Conservation (phyloP, 352 stramenopile genomes). For the Globisporangium carolinianum region DNA sequence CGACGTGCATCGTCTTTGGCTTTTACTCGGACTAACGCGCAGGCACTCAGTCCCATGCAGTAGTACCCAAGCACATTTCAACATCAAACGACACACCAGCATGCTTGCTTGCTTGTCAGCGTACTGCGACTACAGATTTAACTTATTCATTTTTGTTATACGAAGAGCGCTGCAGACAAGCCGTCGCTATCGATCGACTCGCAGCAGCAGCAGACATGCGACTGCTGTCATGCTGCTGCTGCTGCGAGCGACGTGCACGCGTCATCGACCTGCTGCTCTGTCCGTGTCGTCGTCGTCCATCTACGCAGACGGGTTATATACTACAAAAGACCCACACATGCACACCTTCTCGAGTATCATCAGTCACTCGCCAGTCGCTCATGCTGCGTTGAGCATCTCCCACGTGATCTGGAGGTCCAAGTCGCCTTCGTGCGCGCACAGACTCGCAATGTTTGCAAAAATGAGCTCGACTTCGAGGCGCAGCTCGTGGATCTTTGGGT, state of each 20-base stretch:
- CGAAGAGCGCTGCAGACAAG: too few relatives aligned
- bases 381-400: conserved; percentile 71
- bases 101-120: too few relatives aligned
- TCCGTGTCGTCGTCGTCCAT: too few relatives aligned
- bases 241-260: too few relatives aligned
- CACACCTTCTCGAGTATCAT: background rate
- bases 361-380: conserved; percentile 5
- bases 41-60: background rate
- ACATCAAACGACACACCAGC: too few relatives aligned
- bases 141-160: too few relatives aligned
- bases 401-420: conserved; percentile 82
- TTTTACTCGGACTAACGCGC: conserved; percentile 82
- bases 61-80: conserved; percentile 1
- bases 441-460: conserved; percentile 67
- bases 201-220: too few relatives aligned
- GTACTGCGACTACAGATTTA: too few relatives aligned
- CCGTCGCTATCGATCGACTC: too few relatives aligned
- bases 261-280: too few relatives aligned
- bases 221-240: too few relatives aligned
- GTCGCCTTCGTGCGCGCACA: conserved; percentile 78
- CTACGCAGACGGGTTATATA: background rate
- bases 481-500: conserved; percentile 80
- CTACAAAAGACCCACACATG: conserved; percentile 7
- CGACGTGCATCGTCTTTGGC: conserved; percentile 86
- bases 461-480: conserved; percentile 78